A percentile compares a stretch with the other conserved stretches of the same genome.
phyloP scores from a whole-genome alignment of 306 rosid species.

The Lablab purpureus region DNA sequence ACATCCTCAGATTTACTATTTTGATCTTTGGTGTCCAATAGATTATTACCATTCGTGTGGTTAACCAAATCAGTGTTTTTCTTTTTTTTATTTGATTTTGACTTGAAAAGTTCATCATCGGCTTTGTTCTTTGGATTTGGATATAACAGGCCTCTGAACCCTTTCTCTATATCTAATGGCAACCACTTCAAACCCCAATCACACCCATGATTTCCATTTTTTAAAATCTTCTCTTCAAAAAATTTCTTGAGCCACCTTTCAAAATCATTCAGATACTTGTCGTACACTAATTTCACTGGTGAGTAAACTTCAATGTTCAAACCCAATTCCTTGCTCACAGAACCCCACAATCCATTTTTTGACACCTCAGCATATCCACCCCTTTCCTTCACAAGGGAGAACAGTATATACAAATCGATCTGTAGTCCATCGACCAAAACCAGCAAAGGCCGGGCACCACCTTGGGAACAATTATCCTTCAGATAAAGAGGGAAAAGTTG shows the following conservation, averaged over 20 bases:
- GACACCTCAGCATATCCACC: conserved; percentile 78
- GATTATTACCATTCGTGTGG: conserved; percentile 42
- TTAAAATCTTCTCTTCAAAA: conserved; percentile 48
- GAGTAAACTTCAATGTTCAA: conserved; percentile 53
- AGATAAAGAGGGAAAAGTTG: conserved; percentile 56
- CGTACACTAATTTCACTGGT: conserved; percentile 66
- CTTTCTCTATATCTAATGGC: conserved; percentile 62
- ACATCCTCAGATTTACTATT: conserved; percentile 37
- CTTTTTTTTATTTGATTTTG: conserved; percentile 48
- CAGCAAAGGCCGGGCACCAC: conserved; percentile 65
- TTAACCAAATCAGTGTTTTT: conserved; percentile 44
- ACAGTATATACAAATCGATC: conserved; percentile 73
- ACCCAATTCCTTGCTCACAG: conserved; percentile 63
- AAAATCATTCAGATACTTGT: conserved; percentile 69
- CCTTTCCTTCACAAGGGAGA: conserved; percentile 63
- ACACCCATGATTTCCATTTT: conserved; percentile 49
- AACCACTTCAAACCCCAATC: conserved; percentile 45
- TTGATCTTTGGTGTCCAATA: conserved; percentile 40
- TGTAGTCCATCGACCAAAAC: conserved; percentile 61
- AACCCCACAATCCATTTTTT: conserved; percentile 64
- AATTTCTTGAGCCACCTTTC: conserved; percentile 67
- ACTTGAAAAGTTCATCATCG: conserved; percentile 39
- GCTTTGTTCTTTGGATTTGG: conserved; percentile 44
- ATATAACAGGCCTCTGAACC: conserved; percentile 57
- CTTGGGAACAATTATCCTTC: conserved; percentile 55